Conservation (phyloP, 192 early-diverging fungal species). For the Phlyctochytrium planicorne region DNA sequence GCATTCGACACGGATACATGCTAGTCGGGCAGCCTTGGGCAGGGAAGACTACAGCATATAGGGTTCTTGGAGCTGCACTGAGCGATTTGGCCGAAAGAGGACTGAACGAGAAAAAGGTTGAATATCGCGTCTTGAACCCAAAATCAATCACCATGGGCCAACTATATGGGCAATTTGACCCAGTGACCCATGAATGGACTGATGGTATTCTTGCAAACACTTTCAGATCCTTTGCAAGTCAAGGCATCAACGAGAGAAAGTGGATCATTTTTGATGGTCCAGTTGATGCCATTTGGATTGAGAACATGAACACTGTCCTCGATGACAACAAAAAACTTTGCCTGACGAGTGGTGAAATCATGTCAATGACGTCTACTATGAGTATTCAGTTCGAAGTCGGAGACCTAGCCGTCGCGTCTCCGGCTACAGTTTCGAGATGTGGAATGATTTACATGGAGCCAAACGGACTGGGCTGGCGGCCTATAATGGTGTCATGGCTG, state of each 20-base stretch:
- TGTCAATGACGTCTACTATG: constrained; percentile 56
- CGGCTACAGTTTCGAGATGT: constrained; percentile 60
- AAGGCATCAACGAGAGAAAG: constrained; percentile 49
- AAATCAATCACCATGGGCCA: constrained; percentile 67
- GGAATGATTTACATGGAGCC: constrained; percentile 68
- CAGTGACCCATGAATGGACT: constrained; percentile 61
- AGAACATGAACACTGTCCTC: constrained; percentile 66
- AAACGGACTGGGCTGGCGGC: constrained; percentile 57
- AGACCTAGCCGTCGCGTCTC: constrained; percentile 62
- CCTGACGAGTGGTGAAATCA: constrained; percentile 60
- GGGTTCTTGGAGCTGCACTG: constrained; percentile 52
- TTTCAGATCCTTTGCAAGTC: constrained; percentile 49
- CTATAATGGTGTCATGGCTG: constrained; percentile 53
- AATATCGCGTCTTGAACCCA: constrained; percentile 55
- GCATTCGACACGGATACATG: constrained; percentile 65
- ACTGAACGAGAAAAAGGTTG: constrained; percentile 53
- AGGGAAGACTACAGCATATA: constrained; percentile 60
- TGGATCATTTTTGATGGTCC: constrained; percentile 68
- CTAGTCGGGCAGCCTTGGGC: constrained; percentile 60
- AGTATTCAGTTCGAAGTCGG: constrained; percentile 63
- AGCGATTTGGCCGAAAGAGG: constrained; percentile 46
- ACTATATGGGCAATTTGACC: constrained; percentile 62
- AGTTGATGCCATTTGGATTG: constrained; percentile 66
- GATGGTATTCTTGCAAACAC: constrained; percentile 60
- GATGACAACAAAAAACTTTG: constrained; percentile 67